Conservation (phyloP, 2,329 filamentous ascomycete species). For the Diaporthe aspalathi region DNA sequence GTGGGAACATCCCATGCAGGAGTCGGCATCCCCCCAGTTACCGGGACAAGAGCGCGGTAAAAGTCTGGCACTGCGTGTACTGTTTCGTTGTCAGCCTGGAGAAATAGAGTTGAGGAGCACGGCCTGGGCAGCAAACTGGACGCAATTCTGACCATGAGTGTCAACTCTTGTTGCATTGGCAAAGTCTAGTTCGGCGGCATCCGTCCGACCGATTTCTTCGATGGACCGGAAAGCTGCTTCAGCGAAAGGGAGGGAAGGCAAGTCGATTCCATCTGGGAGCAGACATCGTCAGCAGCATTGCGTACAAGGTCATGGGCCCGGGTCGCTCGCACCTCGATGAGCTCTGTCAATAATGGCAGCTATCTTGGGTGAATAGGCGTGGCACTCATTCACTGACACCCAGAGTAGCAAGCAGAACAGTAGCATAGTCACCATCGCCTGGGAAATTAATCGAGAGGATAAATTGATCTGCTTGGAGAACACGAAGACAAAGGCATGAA, state of each 20-base stretch:
- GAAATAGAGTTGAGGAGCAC: not conserved
- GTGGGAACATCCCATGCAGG: not conserved
- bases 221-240: constrained; percentile 2
- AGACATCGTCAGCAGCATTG: not conserved
- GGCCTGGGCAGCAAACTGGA: not conserved
- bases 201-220: not conserved
- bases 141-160: not conserved
- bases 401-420: not conserved
- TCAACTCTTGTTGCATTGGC: constrained; percentile 8
- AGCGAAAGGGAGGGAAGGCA: constrained; percentile 3
- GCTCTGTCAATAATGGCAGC: not conserved
- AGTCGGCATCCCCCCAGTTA: not conserved
- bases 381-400: not conserved
- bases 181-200: not conserved
- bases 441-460: too few species aligned
- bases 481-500: not conserved
- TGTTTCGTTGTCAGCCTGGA: not conserved
- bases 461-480: too few species aligned
- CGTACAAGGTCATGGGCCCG: too few species aligned
- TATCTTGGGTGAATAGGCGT: not conserved
- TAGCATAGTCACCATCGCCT: not conserved
- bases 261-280: not conserved
- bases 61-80: constrained; percentile 2
- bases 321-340: not conserved
- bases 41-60: not conserved